Conservation (phyloP, 228 moss, liverwort and hornwort genomes). For the Sphagnum fallax region DNA sequence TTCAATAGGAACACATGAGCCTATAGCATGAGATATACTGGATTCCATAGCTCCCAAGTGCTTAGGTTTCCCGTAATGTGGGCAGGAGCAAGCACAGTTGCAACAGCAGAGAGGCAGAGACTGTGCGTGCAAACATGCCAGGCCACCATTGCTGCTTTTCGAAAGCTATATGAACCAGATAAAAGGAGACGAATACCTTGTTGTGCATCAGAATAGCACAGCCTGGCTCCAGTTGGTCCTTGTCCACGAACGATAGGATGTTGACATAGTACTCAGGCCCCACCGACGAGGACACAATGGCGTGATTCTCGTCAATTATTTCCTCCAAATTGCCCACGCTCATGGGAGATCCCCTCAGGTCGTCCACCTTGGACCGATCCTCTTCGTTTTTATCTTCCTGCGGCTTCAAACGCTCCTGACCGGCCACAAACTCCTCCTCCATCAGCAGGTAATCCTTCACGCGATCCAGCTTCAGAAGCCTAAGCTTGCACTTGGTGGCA, state of each 20-base stretch:
- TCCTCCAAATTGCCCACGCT: constrained; percentile 53
- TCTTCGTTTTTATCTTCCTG: constrained; percentile 59
- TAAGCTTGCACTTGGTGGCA: constrained; percentile 41
- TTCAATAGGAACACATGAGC: too few species aligned
- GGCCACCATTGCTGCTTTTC: too few species aligned
- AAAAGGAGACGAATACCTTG: constrained; percentile 16
- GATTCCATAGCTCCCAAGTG: too few species aligned
- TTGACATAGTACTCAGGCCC: constrained; percentile 54
- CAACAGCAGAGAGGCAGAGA: too few species aligned
- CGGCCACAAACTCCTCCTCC: constrained; percentile 58
- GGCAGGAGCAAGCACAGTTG: too few species aligned
- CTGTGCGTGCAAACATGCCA: too few species aligned
- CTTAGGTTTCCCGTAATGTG: too few species aligned
- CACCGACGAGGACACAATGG: constrained; percentile 52
- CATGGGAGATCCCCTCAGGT: constrained; percentile 51
- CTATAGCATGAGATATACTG: too few species aligned
- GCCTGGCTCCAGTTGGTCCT: constrained; percentile 56
- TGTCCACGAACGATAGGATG: constrained; percentile 48
- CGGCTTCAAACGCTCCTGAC: constrained; percentile 48
- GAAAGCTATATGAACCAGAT: too few species aligned
- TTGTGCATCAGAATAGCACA: constrained; percentile 58
- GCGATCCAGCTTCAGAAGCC: constrained; percentile 46
- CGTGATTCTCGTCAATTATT: constrained; percentile 53
- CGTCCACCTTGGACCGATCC: constrained; percentile 54
- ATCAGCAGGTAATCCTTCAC: constrained; percentile 53